Base-by-base conservation (phyloP, 2,329 filamentous ascomycete species). In the Apiospora pterosperma region DNA sequence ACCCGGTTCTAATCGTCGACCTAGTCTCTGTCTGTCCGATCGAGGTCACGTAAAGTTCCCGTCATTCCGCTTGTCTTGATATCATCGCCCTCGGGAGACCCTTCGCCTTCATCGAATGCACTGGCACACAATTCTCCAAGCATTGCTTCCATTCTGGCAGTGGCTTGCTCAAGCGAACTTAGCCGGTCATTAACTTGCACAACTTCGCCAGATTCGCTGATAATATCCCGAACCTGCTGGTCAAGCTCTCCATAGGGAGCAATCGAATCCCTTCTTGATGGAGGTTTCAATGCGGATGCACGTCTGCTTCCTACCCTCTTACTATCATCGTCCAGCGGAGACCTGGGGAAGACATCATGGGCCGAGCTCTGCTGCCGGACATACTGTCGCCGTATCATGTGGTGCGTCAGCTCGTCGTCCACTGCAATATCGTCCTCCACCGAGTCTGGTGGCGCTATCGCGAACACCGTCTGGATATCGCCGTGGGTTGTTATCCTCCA, bases 401-500 rank as follows among this genome's bases (percentile, higher is more conserved):
- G 84, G 38, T 81, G 82, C 8, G 84, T 86, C 67, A 88, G 74
- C 63, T 87, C 82, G 68, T 89, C 87, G 67, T 88, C 86, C 5
- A 84, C 84, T 0, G 84, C 78, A 48, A 88, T 88, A 58, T 87
- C 85, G 16, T 84, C 78, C 60, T 84, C 79, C 5, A 88, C 81
- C 36, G 80, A 81, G 60, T 90, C 85, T 2, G 91, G 90, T 5
- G 90, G 89, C 44, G 90, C 84, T 31, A 89, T 82, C 62, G 92
- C 88, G 67, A 93, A 93, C 2, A 93, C 91, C 12, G 88, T 85
- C 58, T 90, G 86, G 38, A 93, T 82, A 72, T 92, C 90, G 23
- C 89, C 85, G 74, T 93, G 90, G 10, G 88, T 88, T 7, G 88
- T 90, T 72, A 93, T 87, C 59, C 85, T 83, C 79, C 85, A 89